Evolutionary conservation across 345 rosid genomes (phyloP).

Genomic region (Melastoma malabathricum): DNA sequence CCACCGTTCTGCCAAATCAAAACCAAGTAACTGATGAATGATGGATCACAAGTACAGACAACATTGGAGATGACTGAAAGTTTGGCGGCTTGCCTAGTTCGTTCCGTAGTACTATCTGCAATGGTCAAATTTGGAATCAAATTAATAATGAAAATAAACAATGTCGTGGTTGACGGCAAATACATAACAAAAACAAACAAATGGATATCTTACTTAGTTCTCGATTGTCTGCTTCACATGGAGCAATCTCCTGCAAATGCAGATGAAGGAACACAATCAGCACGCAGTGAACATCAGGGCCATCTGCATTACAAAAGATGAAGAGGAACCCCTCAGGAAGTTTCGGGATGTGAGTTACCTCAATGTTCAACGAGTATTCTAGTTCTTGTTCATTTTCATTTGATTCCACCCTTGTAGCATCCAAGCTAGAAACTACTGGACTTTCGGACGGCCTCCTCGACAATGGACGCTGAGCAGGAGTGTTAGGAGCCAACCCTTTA

Average conservation of each 20-base stretch:
- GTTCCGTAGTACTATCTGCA: slow-evolving; percentile 56
- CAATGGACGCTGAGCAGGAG: slow-evolving; percentile 32
- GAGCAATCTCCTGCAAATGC: too few relatives aligned
- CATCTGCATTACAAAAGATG: too few relatives aligned
- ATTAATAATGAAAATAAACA: slow-evolving; percentile 2
- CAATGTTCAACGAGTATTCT: slow-evolving; percentile 12
- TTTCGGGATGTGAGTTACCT: slow-evolving; percentile 24
- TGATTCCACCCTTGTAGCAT: slow-evolving; percentile 12
- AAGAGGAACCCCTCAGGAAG: slow-evolving; percentile 29
- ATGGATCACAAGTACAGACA: not conserved
- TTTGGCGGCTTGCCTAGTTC: slow-evolving; percentile 30
- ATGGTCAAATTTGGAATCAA: slow-evolving; percentile 1
- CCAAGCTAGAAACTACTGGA: slow-evolving; percentile 13
- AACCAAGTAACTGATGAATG: not conserved
- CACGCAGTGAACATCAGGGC: too few relatives aligned
- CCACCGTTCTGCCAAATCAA: slow-evolving; percentile 37
- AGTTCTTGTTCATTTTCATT: slow-evolving; percentile 11
- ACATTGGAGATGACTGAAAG: not conserved
- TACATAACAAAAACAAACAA: not conserved
- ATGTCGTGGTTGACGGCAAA: slow-evolving; percentile 1
- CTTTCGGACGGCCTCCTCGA: slow-evolving; percentile 25
- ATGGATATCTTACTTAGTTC: not conserved
- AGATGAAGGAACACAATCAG: too few relatives aligned
- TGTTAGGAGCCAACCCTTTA: slow-evolving; percentile 49
- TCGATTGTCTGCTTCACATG: too few relatives aligned